phyloP scores from a whole-genome alignment of 371 early-diverging fungal species.

The Mucor mucedo region DNA sequence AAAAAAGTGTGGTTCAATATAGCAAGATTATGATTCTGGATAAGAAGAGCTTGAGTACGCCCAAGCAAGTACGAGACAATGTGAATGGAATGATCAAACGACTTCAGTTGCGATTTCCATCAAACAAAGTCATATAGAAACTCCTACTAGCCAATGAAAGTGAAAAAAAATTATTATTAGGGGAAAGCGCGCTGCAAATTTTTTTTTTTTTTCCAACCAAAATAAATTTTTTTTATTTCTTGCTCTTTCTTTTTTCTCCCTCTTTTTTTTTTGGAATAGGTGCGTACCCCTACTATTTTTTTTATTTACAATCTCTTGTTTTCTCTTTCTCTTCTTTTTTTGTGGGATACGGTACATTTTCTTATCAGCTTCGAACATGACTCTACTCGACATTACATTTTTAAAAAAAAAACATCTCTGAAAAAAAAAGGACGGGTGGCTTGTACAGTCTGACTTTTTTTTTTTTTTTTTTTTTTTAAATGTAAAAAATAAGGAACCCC shows the following conservation, averaged over 20 bases:
- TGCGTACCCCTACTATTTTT: slow-evolving; percentile 15
- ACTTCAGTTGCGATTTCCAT: slow-evolving; percentile 17
- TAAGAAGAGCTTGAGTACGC: slow-evolving; percentile 10
- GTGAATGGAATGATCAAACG: slow-evolving; percentile 26
- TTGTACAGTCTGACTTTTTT: too few relatives aligned
- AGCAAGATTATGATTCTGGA: slow-evolving; percentile 26
- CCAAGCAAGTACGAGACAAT: slow-evolving; percentile 27
- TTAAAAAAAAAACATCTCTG: background rate
- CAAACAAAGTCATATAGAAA: slow-evolving; percentile 24
- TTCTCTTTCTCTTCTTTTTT: slow-evolving; percentile 4
- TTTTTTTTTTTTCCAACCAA: slow-evolving; percentile 10
- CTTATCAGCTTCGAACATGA: too few relatives aligned
- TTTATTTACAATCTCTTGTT: background rate
- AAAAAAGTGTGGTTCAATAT: background rate
- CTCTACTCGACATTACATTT: too few relatives aligned
- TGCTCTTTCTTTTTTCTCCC: slow-evolving; percentile 19
- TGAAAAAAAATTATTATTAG: background rate
- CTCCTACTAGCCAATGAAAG: slow-evolving; percentile 26
- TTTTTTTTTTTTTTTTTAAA: too few relatives aligned
- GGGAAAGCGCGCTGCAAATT: background rate
- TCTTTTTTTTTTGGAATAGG: slow-evolving; percentile 31
- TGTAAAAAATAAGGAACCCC: background rate
- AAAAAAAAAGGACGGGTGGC: too few relatives aligned
- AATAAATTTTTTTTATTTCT: slow-evolving; percentile 19
- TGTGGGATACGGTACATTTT: background rate